Base-by-base conservation (phyloP, 768 basidiomycete genomes). In the Calocera viscosa region DNA sequence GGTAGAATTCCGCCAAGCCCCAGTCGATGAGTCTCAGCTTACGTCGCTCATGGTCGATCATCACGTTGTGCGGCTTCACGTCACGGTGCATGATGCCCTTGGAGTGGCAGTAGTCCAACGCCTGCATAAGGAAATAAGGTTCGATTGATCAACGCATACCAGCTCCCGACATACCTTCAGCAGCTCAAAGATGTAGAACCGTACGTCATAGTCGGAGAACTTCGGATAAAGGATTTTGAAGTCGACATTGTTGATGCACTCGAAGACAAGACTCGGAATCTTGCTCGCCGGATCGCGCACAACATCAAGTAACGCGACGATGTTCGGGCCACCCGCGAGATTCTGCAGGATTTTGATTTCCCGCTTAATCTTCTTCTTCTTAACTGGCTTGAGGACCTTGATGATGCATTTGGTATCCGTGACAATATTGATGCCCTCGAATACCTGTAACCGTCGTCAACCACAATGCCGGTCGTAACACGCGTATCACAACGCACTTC, bases 291-390 rank as follows among this genome's bases (percentile, higher is more conserved):
- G 90, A 79, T 98, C 95, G 72, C 95, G 86, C 68, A 98, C 95
- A 71, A 97, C 93, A 74, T 98, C 95, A 69, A 97, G 81, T 64
- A 98, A 82, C 7, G 88, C 88, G 63, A 97, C 91, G 70, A 98
- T 83, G 76, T 98, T 98, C 1, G 94, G 94, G 5, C 95, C 95
- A 28, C 95, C 94, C 0, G 94, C 91, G 33, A 98, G 82, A 75
- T 97, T 96, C 78, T 94, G 93, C 28, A 98, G 79, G 73, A 98
- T 95, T 82, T 97, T 97, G 76, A 98, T 96, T 79, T 98, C 95
- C 70, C 95, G 84, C 80, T 97, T 97, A 78, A 97, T 97, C 80
- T 98, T 98, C 85, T 98, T 98, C 86, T 98, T 97, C 84, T 98
- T 98, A 41, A 98, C 94, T 0, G 95, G 95, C 77, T 98, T 98